Evolutionary conservation across 495 filamentous ascomycete genomes (phyloP), one percentile per base, ranked within the genome.

Genomic region (Penicillium pancosmium): DNA sequence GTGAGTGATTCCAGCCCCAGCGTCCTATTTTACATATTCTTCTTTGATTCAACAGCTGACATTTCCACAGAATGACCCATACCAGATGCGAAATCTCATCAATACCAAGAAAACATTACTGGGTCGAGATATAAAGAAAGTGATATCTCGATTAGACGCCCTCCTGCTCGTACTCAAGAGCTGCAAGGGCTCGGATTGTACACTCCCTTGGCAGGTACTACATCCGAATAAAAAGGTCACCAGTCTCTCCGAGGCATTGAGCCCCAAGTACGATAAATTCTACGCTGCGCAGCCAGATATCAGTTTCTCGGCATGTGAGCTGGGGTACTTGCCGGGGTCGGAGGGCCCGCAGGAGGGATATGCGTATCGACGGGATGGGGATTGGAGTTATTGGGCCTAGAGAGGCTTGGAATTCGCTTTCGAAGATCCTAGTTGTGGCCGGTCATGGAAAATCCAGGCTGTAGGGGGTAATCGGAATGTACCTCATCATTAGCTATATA

Each of bases 141-240:
- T 84, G 0, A 56, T 77, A 6, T 54, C 69, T 9, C 79, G 84
- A 5, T 64, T 86, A 0, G 83, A 87, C 59, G 71, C 84, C 1
- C 67, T 86, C 9, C 72, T 86, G 8, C 72, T 86, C 16, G 81
- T 86, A 15, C 69, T 84, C 50, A 87, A 87, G 66, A 79, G 79
- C 3, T 87, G 84, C 69, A 80, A 82, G 60, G 74, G 69, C 21
- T 54, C 66, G 40, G 72, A 72, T 6, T 86, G 84, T 59, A 65
- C 71, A 0, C 49, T 74, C 1, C 84, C 84, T 1, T 87, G 84
- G 84, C 56, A 66, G 15, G 71, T 70, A 0, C 69, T 87, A 7
- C 83, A 86, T 59, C 81, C 80, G 1, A 60, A 62, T 1, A 82
- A 81, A 1, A 74, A 60, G 15, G 73, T 77, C 9, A 33, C 36